Conservation (phyloP, 192 early-diverging fungal genomes). For the Mortierella hygrophila region DNA sequence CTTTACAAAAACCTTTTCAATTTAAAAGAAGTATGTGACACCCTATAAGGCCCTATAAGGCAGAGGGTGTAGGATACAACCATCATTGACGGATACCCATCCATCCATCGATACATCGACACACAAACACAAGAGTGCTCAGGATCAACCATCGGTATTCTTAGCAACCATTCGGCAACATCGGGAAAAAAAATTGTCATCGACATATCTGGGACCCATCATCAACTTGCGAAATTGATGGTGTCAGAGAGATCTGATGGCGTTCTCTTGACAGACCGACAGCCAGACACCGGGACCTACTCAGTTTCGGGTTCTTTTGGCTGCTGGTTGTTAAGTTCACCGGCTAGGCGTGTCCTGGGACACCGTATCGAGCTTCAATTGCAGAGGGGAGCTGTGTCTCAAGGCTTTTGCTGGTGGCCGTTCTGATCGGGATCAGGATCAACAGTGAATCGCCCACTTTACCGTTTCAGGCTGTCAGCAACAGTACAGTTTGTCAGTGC, state of each 20-base stretch:
- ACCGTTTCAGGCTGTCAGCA: neutral
- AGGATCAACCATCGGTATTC: neutral
- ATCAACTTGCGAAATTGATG: neutral
- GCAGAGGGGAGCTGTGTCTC: too few species aligned
- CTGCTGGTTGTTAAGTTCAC: too few species aligned
- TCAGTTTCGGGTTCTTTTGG: too few species aligned
- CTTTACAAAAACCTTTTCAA: constrained; percentile 29
- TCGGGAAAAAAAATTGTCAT: neutral
- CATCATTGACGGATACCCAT: neutral
- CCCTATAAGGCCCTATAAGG: neutral
- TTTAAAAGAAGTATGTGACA: constrained; percentile 27
- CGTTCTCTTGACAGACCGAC: neutral
- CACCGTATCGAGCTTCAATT: too few species aligned
- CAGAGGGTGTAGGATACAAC: neutral
- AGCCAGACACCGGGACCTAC: neutral
- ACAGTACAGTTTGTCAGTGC: neutral
- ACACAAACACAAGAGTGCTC: neutral
- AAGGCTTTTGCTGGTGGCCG: neutral
- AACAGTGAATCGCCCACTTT: neutral
- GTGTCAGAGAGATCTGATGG: constrained; percentile 2
- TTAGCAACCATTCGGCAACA: neutral
- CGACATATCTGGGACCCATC: neutral
- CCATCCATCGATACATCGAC: constrained; percentile 35
- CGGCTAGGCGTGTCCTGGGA: too few species aligned
- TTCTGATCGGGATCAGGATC: neutral